Base-by-base conservation (phyloP, 371 early-diverging fungal species). In the Gilbertella persicaria region DNA sequence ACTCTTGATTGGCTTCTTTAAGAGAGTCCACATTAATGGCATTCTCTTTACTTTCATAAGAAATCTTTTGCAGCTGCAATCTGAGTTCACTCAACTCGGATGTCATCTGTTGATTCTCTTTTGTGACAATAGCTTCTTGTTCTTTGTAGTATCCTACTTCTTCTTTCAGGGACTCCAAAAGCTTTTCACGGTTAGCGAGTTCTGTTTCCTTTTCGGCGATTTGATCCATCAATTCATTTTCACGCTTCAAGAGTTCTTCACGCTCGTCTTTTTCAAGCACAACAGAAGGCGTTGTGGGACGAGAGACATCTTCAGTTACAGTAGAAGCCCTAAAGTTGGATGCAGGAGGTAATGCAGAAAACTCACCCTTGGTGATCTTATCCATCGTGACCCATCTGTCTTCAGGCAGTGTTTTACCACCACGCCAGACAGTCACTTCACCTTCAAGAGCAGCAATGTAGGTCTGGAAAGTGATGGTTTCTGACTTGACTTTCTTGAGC, bases 181-280 rank as follows among this genome's bases (percentile, higher is more conserved):
- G 46, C 53, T 83, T 81, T 58, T 82, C 75, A 43, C 79, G 72
- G 10, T 74, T 58, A 38, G 79, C 75, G 24, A 92, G 57, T 51
- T 84, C 86, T 5, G 81, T 71, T 60, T 92, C 93, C 64, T 93
- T 95, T 56, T 96, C 94, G 2, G 91, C 86, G 33, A 97, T 73
- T 55, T 91, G 88, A 61, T 97, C 95, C 62, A 85, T 84, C 43
- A 97, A 78, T 62, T 96, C 96, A 67, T 94, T 96, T 69, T 98
- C 97, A 36, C 97, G 87, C 53, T 85, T 84, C 75, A 96, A 61
- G 52, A 94, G 92, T 55, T 94, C 97, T 49, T 97, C 96, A 24
- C 94, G 81, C 62, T 97, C 96, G 64, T 96, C 97, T 41, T 91
- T 84, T 43, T 84, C 84, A 30, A 96, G 70, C 1, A 77, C 81